A percentile compares a stretch with the other conserved stretches of the same genome.
Conservation (phyloP, 2,329 filamentous ascomycete species). For the Bisporella sp. region DNA sequence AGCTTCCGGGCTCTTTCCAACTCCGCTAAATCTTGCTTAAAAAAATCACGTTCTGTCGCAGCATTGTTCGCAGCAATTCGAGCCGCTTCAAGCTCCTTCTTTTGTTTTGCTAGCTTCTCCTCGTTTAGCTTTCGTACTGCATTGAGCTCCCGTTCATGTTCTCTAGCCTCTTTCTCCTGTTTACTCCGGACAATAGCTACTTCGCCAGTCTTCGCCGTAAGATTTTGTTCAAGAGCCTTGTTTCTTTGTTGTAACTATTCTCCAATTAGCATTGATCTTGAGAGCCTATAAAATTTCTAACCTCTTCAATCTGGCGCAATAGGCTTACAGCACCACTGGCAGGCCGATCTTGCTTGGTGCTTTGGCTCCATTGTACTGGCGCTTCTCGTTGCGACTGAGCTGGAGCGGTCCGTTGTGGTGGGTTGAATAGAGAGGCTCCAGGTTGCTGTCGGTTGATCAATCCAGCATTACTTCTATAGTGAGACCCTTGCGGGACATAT, state of each 20-base stretch:
- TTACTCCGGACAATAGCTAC: slow-evolving; percentile 69
- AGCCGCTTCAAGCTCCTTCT: slow-evolving; percentile 57
- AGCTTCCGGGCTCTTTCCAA: slow-evolving; percentile 30
- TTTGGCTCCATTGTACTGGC: no score
- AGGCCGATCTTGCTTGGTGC: no score
- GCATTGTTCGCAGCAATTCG: slow-evolving; percentile 57
- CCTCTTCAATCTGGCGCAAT: no score
- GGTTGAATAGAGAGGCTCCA: slow-evolving; percentile 9
- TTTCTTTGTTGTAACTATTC: slow-evolving; percentile 41
- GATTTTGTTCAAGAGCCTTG: slow-evolving; percentile 47
- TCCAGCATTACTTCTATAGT: slow-evolving; percentile 8
- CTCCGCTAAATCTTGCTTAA: slow-evolving; percentile 61
- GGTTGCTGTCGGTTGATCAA: slow-evolving; percentile 9
- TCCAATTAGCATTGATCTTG: slow-evolving; percentile 3
- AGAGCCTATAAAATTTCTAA: not conserved
- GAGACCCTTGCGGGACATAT: slow-evolving; percentile 13
- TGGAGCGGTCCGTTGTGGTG: slow-evolving; percentile 1
- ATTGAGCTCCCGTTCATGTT: slow-evolving; percentile 56
- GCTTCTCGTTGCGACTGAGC: not conserved
- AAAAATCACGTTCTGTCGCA: slow-evolving; percentile 64
- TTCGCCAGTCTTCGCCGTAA: slow-evolving; percentile 61
- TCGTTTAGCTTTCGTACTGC: slow-evolving; percentile 55
- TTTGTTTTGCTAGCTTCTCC: slow-evolving; percentile 57
- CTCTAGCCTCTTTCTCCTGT: slow-evolving; percentile 51
- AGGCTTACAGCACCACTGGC: no score